These are phyloP conservation scores for Aspergillus sojae DNA, from an alignment of 2,329 filamentous ascomycete genomes.

Conservation along the genomic window DNA sequence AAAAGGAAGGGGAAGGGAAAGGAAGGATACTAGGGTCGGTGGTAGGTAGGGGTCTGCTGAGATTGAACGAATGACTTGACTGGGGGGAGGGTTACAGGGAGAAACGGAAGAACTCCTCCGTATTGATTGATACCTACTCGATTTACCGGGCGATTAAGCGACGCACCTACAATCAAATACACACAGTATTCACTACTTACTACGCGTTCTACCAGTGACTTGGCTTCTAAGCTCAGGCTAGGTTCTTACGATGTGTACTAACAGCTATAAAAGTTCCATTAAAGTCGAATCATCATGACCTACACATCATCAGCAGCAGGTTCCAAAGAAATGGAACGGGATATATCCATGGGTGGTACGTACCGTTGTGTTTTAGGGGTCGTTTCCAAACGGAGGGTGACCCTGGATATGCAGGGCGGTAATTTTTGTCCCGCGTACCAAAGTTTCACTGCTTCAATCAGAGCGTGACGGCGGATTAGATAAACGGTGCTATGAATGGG, in stretches of 20 bases:
- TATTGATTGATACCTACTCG: constrained; percentile 1
- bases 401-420: constrained; percentile 19
- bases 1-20: constrained; percentile 13
- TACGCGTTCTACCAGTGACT: neutral
- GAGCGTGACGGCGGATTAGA: neutral
- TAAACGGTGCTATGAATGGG: neutral
- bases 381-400: constrained; percentile 19
- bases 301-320: neutral
- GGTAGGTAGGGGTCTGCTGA: constrained; percentile 2
- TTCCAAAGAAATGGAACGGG: neutral
- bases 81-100: neutral
- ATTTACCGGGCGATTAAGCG: constrained; percentile 10
- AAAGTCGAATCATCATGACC: neutral
- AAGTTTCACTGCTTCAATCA: constrained; percentile 16
- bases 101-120: constrained; percentile 5
- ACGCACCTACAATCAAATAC: constrained; percentile 4
- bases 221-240: neutral
- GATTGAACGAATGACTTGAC: constrained; percentile 7
- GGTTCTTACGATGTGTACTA: neutral
- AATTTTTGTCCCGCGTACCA: constrained; percentile 22
- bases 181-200: neutral
- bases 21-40: constrained; percentile 6
- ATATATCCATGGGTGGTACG: constrained; percentile 1
- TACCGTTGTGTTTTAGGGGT: constrained; percentile 4
- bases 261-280: neutral